Percentiles rank a stretch among this genome's conserved stretches.
Evolutionary conservation across 139 green algal species (phyloP).

Genomic region (Spirogloea muscicola): DNA sequence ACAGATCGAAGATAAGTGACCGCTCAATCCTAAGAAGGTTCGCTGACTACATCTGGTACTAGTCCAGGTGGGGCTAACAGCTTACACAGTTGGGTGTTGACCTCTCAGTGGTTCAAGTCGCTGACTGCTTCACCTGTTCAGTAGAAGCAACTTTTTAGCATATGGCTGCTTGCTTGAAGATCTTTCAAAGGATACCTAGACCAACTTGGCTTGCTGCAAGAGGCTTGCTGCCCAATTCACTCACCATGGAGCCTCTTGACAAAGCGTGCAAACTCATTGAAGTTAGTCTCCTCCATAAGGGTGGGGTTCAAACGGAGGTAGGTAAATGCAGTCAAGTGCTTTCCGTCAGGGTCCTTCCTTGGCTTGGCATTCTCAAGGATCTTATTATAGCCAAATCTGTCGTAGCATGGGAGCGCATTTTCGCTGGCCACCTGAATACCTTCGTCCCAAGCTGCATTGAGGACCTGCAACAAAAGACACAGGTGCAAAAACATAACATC

Average conservation of each 20-base stretch:
- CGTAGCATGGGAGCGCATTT: conserved; percentile 50
- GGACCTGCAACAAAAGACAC: conserved; percentile 30
- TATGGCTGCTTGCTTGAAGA: no score
- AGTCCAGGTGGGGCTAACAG: no score
- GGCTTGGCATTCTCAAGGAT: conserved; percentile 88
- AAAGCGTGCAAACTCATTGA: conserved; percentile 37
- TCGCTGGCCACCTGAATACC: conserved; percentile 27
- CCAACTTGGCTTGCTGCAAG: no score
- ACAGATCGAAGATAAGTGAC: no score
- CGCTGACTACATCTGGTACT: no score
- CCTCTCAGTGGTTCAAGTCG: no score
- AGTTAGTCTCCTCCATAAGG: conserved; percentile 43
- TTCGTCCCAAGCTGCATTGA: conserved; percentile 23
- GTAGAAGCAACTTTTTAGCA: no score
- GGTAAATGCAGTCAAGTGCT: conserved; percentile 66
- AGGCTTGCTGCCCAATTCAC: no score
- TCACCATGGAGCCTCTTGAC: conserved; percentile 35
- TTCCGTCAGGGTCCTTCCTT: neutral
- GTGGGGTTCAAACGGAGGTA: conserved; percentile 80
- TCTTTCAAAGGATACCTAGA: no score
- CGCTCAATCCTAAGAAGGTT: no score
- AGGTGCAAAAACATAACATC: neutral
- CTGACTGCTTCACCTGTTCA: no score
- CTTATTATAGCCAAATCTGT: conserved; percentile 83
- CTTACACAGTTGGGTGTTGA: no score